Conservation (phyloP, 75 land plant genomes). For the Pinus albicaulis region DNA sequence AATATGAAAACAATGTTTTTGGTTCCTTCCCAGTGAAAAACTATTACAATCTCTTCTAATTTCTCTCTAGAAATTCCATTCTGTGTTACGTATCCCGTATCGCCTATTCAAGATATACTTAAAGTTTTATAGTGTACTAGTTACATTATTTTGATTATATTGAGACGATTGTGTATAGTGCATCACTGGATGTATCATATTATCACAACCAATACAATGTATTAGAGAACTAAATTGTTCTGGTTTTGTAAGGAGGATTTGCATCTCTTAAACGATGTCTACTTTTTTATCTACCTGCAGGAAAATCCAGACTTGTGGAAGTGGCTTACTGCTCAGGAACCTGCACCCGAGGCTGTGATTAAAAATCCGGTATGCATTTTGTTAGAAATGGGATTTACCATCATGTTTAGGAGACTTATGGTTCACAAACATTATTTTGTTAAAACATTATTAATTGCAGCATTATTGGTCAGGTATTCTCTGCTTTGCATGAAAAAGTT, state of each 20-base stretch:
- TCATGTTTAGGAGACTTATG: neutral
- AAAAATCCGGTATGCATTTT: constrained; percentile 61
- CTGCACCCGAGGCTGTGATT: constrained; percentile 58
- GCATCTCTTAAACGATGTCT: neutral
- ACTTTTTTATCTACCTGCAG: constrained; percentile 23
- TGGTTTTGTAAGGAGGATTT: neutral
- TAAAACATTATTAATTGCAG: neutral
- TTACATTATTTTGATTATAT: too few species aligned
- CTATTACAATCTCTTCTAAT: neutral
- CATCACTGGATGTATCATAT: too few species aligned
- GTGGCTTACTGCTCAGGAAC: constrained; percentile 86
- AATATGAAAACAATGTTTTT: neutral
- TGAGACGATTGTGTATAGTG: too few species aligned
- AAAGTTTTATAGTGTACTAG: too few species aligned
- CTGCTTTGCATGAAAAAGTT: constrained; percentile 58
- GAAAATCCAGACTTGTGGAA: constrained; percentile 97
- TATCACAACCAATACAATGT: too few species aligned
- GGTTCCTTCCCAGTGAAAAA: neutral
- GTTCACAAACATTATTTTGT: neutral
- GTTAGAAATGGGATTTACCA: neutral
- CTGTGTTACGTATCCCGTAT: neutral
- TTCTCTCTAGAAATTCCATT: neutral
- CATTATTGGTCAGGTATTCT: constrained; percentile 48
- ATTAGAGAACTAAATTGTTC: too few species aligned
- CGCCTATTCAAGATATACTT: neutral